Percentiles rank a stretch among this genome's conserved stretches.
Conservation (phyloP, 306 rosid genomes). For the Alnus rubra region DNA sequence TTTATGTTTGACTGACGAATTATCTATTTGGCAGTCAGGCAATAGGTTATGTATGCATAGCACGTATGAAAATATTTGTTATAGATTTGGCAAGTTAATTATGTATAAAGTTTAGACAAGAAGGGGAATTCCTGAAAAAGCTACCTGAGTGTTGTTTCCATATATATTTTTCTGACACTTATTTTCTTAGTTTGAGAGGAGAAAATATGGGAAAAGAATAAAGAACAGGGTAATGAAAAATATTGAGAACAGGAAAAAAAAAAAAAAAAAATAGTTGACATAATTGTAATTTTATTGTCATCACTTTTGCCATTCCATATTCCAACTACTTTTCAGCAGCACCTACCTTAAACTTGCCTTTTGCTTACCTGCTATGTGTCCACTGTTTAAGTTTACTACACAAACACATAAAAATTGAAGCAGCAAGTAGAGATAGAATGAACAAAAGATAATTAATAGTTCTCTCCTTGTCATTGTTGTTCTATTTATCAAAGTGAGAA, state of each 20-base stretch:
- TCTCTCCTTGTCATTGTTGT: background rate
- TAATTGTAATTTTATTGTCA: background rate
- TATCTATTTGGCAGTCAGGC: no score
- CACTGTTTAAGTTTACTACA: background rate
- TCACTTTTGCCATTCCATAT: background rate
- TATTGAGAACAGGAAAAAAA: background rate
- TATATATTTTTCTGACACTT: background rate
- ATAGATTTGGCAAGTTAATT: background rate
- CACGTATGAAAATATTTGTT: background rate
- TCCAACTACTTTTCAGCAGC: background rate
- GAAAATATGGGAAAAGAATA: background rate
- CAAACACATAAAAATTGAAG: background rate
- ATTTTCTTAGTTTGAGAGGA: background rate
- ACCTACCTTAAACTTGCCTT: background rate
- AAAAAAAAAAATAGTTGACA: background rate
- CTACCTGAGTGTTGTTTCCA: background rate
- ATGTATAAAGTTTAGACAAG: background rate
- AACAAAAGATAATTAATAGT: background rate
- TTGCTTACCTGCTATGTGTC: background rate
- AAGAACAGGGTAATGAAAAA: background rate
- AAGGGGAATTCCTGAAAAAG: background rate
- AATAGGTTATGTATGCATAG: background rate
- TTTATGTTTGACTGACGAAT: no score
- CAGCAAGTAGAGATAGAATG: background rate
- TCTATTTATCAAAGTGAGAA: background rate